Percentiles rank a stretch among this genome's conserved stretches.
These are phyloP conservation scores for Wickerhamomyces sydowiorum DNA, from an alignment of 805 yeast species.

Conservation along the genomic window DNA sequence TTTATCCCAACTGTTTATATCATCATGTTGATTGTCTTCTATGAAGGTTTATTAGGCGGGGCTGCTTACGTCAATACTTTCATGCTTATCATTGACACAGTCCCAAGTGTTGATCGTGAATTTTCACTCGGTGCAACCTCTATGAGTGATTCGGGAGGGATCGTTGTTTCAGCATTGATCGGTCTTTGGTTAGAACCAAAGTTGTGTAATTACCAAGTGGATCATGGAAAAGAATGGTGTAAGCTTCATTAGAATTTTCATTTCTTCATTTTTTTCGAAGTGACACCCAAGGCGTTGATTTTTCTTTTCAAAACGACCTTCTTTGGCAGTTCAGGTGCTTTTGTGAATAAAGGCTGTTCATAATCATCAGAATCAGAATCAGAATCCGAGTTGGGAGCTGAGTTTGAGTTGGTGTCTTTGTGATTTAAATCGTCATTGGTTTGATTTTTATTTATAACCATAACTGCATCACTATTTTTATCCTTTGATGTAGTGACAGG, in stretches of 20 bases:
- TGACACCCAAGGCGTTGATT: slow-evolving; percentile 12
- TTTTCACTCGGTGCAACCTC: slow-evolving; percentile 82
- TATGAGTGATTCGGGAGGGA: slow-evolving; percentile 79
- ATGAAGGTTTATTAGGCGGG: slow-evolving; percentile 91
- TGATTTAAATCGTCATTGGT: background rate
- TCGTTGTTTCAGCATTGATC: slow-evolving; percentile 72
- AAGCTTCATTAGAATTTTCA: slow-evolving; percentile 23
- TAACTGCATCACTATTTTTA: background rate
- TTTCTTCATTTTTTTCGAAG: slow-evolving; percentile 6
- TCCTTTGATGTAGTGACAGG: background rate
- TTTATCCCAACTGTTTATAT: slow-evolving; percentile 55
- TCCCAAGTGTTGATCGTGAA: slow-evolving; percentile 50
- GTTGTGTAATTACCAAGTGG: slow-evolving; percentile 67
- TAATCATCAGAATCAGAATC: slow-evolving; percentile 7
- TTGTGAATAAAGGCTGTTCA: slow-evolving; percentile 7
- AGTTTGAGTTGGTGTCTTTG: background rate
- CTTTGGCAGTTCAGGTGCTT: slow-evolving; percentile 2
- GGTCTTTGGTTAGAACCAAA: slow-evolving; percentile 70
- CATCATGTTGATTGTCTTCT: slow-evolving; percentile 60
- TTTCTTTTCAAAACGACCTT: slow-evolving; percentile 13
- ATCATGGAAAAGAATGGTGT: slow-evolving; percentile 79
- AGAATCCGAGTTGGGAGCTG: background rate
- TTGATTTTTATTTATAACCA: no score
- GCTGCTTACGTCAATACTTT: slow-evolving; percentile 87
- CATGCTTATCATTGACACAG: slow-evolving; percentile 61